A percentile compares a stretch with the other conserved stretches of the same genome.
Evolutionary conservation across 2,329 filamentous ascomycete species (phyloP).

Genomic region (Fusarium pininemorale): DNA sequence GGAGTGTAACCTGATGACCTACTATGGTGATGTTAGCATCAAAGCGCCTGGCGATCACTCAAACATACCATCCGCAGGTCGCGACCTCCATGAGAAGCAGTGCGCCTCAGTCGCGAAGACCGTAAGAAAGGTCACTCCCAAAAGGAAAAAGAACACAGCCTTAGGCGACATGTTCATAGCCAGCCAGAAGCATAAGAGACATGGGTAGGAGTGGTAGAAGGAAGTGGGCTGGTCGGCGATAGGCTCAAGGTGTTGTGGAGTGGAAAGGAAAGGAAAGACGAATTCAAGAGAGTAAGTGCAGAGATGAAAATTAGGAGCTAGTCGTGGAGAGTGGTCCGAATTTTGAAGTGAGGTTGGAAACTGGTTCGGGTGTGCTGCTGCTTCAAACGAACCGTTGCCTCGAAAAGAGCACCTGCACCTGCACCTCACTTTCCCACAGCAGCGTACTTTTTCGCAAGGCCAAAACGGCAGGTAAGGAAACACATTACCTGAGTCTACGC

Average conservation of each 20-base stretch:
- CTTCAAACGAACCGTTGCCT: neutral
- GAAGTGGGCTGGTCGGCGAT: neutral
- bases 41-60: neutral
- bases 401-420: neutral
- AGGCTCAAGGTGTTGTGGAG: neutral
- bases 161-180: slow-evolving; percentile 6
- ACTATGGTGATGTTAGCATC: neutral
- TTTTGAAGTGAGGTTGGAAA: neutral
- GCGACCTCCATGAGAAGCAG: slow-evolving; percentile 25
- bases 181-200: neutral
- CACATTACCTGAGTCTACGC: no score
- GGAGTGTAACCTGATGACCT: neutral
- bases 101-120: neutral
- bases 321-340: neutral
- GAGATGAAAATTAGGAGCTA: neutral
- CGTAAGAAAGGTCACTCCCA: neutral
- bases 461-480: neutral
- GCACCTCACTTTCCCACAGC: neutral
- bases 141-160: neutral
- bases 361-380: slow-evolving; percentile 2
- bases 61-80: neutral
- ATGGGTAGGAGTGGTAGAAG: neutral
- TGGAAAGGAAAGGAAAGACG: neutral
- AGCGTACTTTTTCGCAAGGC: neutral
- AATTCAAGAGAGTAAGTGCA: neutral